Evolutionary conservation across 2,329 filamentous ascomycete species (phyloP), one percentile per base, ranked within the genome.

Genomic region (Thyridium curvatum): DNA sequence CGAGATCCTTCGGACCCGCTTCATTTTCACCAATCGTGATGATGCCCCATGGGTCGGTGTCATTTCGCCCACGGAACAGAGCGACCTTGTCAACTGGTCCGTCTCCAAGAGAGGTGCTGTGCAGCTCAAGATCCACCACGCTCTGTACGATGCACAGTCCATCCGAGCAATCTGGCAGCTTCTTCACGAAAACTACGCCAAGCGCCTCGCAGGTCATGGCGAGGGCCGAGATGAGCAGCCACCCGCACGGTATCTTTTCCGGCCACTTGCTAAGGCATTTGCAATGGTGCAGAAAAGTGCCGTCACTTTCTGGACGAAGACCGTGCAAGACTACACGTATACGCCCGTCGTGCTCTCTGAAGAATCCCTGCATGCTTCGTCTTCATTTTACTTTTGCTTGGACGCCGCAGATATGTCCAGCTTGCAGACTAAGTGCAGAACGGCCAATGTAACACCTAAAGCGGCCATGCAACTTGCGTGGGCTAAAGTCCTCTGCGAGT

Each of bases 1-100:
- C 30, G 50, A 52, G 46, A 52, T 52, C 16, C 34, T 52, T 16
- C 46, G 50, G 17, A 42, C 50, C 12, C 42, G 43, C 12, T 52
- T 52, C 32, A 35, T 49, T 13, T 50, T 52, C 30, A 50, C 47
- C n/a, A 35, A 43, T 29, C 18, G 47, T 32, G 36, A 42, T 32
- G 28, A 43, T 6, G 45, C 49, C 2, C 50, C 50, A 0, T 52
- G 49, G 50, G 44, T 52, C n/a, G 50, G 50, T 26, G 14, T 52
- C 13, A 43, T 52, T 7, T 49, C 49, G 4, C 41, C 46, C 1
- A 44, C 42, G 0, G 45, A 47, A 12, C 45, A 45, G 35, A 50
- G 43, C 33, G 40, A 52, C 15, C 41, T 49, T 17, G 39, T 45
- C 17, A 30, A n/a, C 9, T 52, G 47, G 45, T n/a, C 31, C 3